These are phyloP conservation scores for Fusarium odoratissimum DNA, from an alignment of 2,329 filamentous ascomycete genomes.

Conservation along the genomic window DNA sequence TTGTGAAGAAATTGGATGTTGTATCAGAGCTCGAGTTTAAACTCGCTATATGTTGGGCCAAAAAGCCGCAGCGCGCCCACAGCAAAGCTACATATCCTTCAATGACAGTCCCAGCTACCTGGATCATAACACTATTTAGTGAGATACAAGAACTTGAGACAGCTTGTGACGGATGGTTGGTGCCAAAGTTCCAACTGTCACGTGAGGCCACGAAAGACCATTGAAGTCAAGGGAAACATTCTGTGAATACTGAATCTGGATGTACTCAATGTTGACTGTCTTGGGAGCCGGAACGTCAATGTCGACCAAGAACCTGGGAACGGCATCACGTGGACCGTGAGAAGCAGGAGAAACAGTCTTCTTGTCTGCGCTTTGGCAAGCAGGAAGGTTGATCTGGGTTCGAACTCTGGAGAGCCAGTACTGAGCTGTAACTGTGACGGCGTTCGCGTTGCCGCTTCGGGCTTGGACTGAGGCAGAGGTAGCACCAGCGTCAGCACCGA, in stretches of 20 bases:
- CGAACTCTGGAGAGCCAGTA: slow-evolving; percentile 39
- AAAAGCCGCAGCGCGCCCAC: rapidly evolving
- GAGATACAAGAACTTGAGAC: slow-evolving; percentile 1
- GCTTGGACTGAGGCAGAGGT: slow-evolving; percentile 48
- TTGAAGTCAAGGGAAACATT: slow-evolving; percentile 21
- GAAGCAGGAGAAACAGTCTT: slow-evolving; percentile 16
- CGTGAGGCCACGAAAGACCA: slow-evolving; percentile 25
- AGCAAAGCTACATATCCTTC: neutral
- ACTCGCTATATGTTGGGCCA: neutral
- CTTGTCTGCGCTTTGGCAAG: neutral
- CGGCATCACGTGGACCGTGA: slow-evolving; percentile 9
- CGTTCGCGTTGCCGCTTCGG: slow-evolving; percentile 29
- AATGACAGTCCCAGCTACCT: too few relatives aligned
- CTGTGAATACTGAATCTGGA: slow-evolving; percentile 54
- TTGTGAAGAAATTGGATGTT: neutral
- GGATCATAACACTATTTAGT: neutral
- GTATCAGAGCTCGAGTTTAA: neutral
- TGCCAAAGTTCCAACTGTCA: slow-evolving; percentile 35
- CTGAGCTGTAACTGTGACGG: slow-evolving; percentile 14
- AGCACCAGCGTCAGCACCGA: slow-evolving; percentile 24
- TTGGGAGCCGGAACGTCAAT: slow-evolving; percentile 4
- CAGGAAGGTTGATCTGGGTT: slow-evolving; percentile 31
- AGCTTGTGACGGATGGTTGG: slow-evolving; percentile 11
- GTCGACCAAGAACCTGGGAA: slow-evolving; percentile 31
- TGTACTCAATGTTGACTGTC: slow-evolving; percentile 26